Evolutionary conservation across 345 rosid genomes (phyloP), one percentile per base, ranked within the genome.

Genomic region (Populus nigra): DNA sequence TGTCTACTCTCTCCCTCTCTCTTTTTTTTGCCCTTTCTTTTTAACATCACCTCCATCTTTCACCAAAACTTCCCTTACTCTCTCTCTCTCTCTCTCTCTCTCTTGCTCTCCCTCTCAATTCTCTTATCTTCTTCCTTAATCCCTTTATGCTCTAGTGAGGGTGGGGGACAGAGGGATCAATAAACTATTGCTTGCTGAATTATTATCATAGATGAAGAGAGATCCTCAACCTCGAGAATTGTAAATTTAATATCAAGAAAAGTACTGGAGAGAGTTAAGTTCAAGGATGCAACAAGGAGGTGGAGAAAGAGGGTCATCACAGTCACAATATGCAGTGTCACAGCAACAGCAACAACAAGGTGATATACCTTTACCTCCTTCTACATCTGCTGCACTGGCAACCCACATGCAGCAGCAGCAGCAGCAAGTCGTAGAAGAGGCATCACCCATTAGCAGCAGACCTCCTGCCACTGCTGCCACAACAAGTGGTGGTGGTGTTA

Each of bases 361-460:
- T 69, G 72, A 69, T 69, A 10, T 23, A 1, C 6, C 63, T 10
- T 78, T 68, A 68, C 47, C 78, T 59, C 22, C 81, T 62, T 8
- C 80, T 16, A 20, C 84, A 5, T 3, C 83, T 16, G 38, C 80
- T 70, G 59, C 77, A 62, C 65, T 20, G 38, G 69, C 71, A 10
- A 55, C 82, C n/a, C 83, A 77, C 65, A 73, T 74, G 57, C 78
- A 75, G 23, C 78, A 75, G 66, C 80, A 83, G 23, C 78, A 75
- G 66, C 80, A 83, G 65, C 88, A 86, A 76, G 81, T 86, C 1
- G 96, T 89, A 47, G 97, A 93, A 76, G 92, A 88, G 71, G 97
- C 98, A 73, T 91, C 98, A 5, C 98, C 97, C 20, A 93, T 93
- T 68, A 91, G 94, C 85, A 90, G 94, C 87, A 83, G 98, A 80